Evolutionary conservation across 306 rosid species (phyloP), one percentile per base, ranked within the genome.

Genomic region (Quillaja saponaria): DNA sequence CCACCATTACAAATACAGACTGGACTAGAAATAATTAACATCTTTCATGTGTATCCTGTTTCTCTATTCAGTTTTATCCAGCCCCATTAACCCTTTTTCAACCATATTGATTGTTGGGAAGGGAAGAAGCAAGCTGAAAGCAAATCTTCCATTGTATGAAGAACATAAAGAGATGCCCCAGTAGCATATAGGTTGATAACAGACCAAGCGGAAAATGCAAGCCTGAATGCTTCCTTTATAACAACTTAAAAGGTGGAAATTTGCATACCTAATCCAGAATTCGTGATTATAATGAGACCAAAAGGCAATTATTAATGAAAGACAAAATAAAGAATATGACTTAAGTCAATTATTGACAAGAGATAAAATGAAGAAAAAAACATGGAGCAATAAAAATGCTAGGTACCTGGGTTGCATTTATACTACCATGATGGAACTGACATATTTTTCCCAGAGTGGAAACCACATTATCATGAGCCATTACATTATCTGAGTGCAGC

Each of bases 401-500:
- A 51, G 12, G 63, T 80, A 94, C 97, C 99, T 94, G 97, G 34
- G 87, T 55, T 40, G 96, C 83, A 83, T 90, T 95, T 76, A 94
- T 83, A 71, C 86, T 75, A 63, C 85, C 97, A 63, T 96, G 97
- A 38, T 94, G 97, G 50, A 83, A 94, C 68, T 85, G 85, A 41
- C 97, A 87, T 60, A 94, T 83, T 78, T 94, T 94, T 37, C 99
- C 99, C 50, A 94, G 71, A 53, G 99, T 91, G 41, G 99, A 94
- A 70, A 94, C 97, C 40, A 97, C 97, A 80, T 94, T 90, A 78
- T 90, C 99, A 63, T 90, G 85, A 38, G 99, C 96, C 97, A 94
- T 94, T 41, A 94, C 58, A 58, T 90, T 94, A 63, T 87, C 97
- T 3, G 80, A 46, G 44, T 83, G 80, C 20, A 13, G 76, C 6